Evolutionary conservation across 495 filamentous ascomycete species (phyloP).

Genomic region (Neurospora discreta): DNA sequence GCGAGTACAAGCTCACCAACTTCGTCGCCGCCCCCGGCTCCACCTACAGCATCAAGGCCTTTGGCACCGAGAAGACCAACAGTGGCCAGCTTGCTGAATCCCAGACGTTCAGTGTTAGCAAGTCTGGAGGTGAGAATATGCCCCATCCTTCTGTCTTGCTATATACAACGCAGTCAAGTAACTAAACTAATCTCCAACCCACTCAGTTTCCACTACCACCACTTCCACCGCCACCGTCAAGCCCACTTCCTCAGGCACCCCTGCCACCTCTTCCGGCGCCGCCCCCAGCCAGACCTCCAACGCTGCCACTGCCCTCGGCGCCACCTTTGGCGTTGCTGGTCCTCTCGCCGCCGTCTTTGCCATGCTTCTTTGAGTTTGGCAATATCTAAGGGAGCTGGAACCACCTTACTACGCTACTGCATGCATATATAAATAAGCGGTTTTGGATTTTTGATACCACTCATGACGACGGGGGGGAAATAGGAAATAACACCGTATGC

Average conservation of each 20-base stretch:
- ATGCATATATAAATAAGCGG: neutral
- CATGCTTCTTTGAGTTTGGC: constrained; percentile 1
- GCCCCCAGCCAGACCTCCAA: neutral
- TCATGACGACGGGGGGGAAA: neutral
- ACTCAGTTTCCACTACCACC: constrained; percentile 5
- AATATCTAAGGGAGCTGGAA: neutral
- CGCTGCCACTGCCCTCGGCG: constrained; percentile 3
- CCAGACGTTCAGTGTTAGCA: constrained; percentile 12
- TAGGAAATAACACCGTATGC: neutral
- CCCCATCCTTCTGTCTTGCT: neutral
- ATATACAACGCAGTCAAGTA: neutral
- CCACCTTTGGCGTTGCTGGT: constrained; percentile 9
- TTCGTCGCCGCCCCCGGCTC: constrained; percentile 6
- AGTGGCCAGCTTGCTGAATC: constrained; percentile 12
- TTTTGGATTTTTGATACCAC: neutral
- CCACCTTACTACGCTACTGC: neutral
- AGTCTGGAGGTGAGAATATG: constrained; percentile 10
- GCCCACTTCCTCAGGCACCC: neutral
- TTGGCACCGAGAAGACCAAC: constrained; percentile 2
- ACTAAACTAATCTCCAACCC: neutral
- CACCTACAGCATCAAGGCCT: constrained; percentile 15
- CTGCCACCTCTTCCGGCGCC: neutral
- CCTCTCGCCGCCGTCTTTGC: constrained; percentile 8
- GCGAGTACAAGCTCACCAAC: constrained; percentile 10
- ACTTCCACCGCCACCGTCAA: neutral